phyloP scores from a whole-genome alignment of 768 basidiomycete species.

The Leccinum obscurum region DNA sequence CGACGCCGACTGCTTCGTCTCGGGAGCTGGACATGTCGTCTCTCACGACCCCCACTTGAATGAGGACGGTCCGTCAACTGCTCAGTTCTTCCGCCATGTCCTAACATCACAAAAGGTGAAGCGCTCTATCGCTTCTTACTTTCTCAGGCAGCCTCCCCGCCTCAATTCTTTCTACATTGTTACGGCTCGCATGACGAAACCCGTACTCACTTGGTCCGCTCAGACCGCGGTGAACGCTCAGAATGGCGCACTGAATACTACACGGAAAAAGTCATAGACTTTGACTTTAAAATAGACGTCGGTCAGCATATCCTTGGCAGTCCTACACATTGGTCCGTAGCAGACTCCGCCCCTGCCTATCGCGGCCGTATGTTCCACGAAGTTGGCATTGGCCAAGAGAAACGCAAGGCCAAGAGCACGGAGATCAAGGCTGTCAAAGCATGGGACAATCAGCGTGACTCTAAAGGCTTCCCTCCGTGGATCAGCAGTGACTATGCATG shows the following conservation, averaged over 20 bases:
- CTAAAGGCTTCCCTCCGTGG: constrained; percentile 57
- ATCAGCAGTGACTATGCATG: constrained; percentile 35
- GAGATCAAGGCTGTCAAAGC: constrained; percentile 45
- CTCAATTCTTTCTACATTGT: constrained; percentile 47
- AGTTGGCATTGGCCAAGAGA: constrained; percentile 40
- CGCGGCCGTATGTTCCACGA: constrained; percentile 64
- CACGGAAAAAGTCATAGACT: constrained; percentile 62
- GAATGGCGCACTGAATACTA: constrained; percentile 47
- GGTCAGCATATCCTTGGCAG: constrained; percentile 40
- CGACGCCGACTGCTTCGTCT: constrained; percentile 57
- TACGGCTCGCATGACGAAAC: constrained; percentile 59
- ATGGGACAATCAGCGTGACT: constrained; percentile 45
- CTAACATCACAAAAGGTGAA: constrained; percentile 46
- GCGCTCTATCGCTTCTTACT: constrained; percentile 75
- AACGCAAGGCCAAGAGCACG: constrained; percentile 41
- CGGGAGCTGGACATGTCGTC: constrained; percentile 50
- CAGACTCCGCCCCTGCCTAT: constrained; percentile 63
- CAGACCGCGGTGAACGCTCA: constrained; percentile 35
- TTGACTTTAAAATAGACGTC: constrained; percentile 66
- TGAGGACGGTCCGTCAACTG: constrained; percentile 48
- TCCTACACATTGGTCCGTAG: constrained; percentile 57
- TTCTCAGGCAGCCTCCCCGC: constrained; percentile 48
- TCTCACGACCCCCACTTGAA: constrained; percentile 74
- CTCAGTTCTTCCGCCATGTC: not conserved
- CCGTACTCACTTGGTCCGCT: constrained; percentile 46